These are phyloP conservation scores for Chlorella sp. DNA, from an alignment of 139 green algal species.

Conservation along the genomic window DNA sequence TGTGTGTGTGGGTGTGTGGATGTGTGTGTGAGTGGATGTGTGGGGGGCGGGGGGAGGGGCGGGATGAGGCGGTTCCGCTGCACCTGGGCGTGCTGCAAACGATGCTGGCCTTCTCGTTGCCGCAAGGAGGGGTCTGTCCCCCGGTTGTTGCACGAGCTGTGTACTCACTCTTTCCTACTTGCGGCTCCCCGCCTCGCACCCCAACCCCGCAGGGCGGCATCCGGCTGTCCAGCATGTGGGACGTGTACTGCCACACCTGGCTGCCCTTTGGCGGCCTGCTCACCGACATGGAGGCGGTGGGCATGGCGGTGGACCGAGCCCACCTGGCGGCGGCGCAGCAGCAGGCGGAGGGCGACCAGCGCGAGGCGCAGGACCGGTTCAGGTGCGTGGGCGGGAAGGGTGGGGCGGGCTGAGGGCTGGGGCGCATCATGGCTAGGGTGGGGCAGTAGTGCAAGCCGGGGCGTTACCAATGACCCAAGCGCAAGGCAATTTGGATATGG, in stretches of 20 bases:
- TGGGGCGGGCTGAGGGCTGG: neutral
- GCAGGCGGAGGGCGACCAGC: slow-evolving; percentile 62
- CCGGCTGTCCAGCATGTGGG: slow-evolving; percentile 60
- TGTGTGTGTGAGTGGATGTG: neutral
- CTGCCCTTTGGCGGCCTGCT: slow-evolving; percentile 91
- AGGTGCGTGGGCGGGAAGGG: slow-evolving; percentile 4
- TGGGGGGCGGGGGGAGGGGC: neutral
- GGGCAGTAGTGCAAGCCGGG: neutral
- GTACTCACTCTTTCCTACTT: neutral
- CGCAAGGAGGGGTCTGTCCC: neutral
- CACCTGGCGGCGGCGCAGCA: slow-evolving; percentile 62
- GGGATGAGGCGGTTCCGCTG: no score
- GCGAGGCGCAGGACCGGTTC: slow-evolving; percentile 69
- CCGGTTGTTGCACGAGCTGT: neutral
- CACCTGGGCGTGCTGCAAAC: neutral
- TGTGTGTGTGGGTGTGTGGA: neutral
- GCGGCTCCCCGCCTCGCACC: neutral
- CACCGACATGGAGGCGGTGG: slow-evolving; percentile 91
- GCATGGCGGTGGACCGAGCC: slow-evolving; percentile 63
- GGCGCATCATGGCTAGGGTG: no score
- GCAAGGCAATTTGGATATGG: neutral
- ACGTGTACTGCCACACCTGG: slow-evolving; percentile 87
- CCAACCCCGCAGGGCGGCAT: slow-evolving; percentile 1
- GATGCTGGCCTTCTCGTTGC: neutral
- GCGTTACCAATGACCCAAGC: neutral